Evolutionary conservation across 2,329 filamentous ascomycete species (phyloP), one percentile per base, ranked within the genome.

Genomic region (Onygena corvina): DNA sequence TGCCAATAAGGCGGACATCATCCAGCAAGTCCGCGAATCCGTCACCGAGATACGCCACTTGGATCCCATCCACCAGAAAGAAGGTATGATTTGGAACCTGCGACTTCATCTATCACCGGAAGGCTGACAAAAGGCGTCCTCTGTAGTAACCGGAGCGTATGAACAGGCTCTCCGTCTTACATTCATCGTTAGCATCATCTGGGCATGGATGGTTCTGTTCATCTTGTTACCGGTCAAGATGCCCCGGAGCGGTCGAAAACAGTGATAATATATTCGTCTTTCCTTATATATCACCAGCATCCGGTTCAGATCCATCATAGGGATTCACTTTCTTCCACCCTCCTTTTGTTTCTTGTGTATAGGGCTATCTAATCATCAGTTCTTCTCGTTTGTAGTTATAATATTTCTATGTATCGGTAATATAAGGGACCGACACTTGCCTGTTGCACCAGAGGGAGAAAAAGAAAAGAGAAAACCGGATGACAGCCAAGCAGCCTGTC

Each of bases 1-100:
- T 0, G 68, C 70, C 0, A 69, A 79, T 20, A 83, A 80, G 58
- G 69, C 71, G 0, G 66, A 72, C 42, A 67, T 74, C 33, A 74
- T 76, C 50, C 53, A 64, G n/a, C 63, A 65, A 11, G 73, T 75
- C 16, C 70, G 73, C 36, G 71, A 71, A 55, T 75, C 73, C 2
- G 71, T 76, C 21, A 66, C 66, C 25, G 68, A 69, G 18, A 74
- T 76, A 49, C 58, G 60, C n/a, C 60, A 66, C 2, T 59, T 76
- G 21, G 67, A 71, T 50, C 60, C 65, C 9, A 56, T 67, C 30
- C 71, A 74, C 56, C 70, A 68, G 53, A 58, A 58, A 31, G 66
- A 76, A 67, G 73, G 72, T 73, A 58, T 51, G 62, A 53, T 21
- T 34, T 3, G 20, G 14, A 47, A 40, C 8, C 14, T 20, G 23